Base-by-base conservation (phyloP, 768 basidiomycete genomes). In the Russula emetica region DNA sequence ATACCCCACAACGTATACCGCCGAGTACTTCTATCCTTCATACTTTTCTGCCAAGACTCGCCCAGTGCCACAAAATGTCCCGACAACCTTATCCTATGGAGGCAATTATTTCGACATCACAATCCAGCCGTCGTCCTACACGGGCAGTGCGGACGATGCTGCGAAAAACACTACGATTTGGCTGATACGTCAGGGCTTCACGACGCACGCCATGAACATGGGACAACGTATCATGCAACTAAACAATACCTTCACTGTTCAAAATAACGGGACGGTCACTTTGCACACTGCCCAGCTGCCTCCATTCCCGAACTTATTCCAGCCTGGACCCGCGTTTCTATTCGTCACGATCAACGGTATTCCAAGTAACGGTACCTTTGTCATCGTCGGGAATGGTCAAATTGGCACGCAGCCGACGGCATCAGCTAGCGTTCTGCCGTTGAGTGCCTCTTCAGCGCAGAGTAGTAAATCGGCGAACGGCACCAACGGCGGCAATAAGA, bases 151-250 rank as follows among this genome's bases (percentile, higher is more conserved):
- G 16, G 87, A 91, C 69, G 79, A 81, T 53, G 87, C 89, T 4
- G 86, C 90, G 0, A 83, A 80, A 52, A 87, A 86, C 70, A 83
- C 88, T 14, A 87, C 84, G 5, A 87, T 95, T 16, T 85, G 85
- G 34, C 75, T 98, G 64, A 78, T 89, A 34, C 90, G 95, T n/a
- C 82, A 85, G 6, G 95, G 95, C 0, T 91, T 87, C 78, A 86
- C 88, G 2, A 90, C 89, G 0, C 90, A 91, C 70, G 88, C 82
- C 44, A 89, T 91, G 88, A 91, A 89, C 77, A 91, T 90, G 87
- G 89, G 88, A 0, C 90, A 93, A 74, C 82, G 94, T 3, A 81
- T 80, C 60, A 70, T 94, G 61, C 86, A 94, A 76, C 83, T 97
- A 55, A 87, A 94, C 74, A 90, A 83, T 70, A 90, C 93, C 0